Evolutionary conservation across 2,329 filamentous ascomycete species (phyloP), one percentile per base, ranked within the genome.

Genomic region (Elsinoe australis): DNA sequence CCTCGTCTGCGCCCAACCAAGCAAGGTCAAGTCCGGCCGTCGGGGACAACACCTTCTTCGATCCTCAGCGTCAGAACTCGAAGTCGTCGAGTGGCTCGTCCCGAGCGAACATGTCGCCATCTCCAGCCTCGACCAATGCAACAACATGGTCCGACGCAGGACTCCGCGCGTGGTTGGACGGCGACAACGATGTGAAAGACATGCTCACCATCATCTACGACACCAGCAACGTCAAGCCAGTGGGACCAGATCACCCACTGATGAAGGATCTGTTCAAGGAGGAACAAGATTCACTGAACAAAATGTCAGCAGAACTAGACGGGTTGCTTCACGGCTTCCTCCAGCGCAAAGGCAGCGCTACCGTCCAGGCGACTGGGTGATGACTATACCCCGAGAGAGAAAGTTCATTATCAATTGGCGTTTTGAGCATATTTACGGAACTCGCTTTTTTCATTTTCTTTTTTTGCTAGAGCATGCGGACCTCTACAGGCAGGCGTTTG

Each of bases 201-300:
- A 77, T 96, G 62, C 75, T 96, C 45, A 77, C 89, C 29, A 85
- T 98, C 52, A 87, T 98, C 21, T 89, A 95, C 61, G 89, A 96
- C 67, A 95, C 89, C 64, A 85, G 81, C 10, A 85, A 89, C 51
- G 81, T 94, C 12, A 76, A 80, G 33, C 85, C 87, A 14, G 85
- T 83, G 5, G 79, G 83, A 1, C 76, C 78, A n/a, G 87, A 95
- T 50, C 89, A 96, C 64, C 90, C 90, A 0, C 74, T 94, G 35
- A 87, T 85, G 44, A 79, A 80, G 10, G 78, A 80, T 17, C 70
- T 96, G 48, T 96, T 94, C 70, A 81, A 80, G 42, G 86, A 94
- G 61, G 87, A 95, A 66, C 89, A 87, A 60, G 85, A 84, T 56
- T 84, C 84, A 61, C 68, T 96, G 61, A 83, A 83, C 46, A 87